Evolutionary conservation across 768 basidiomycete species (phyloP).

Genomic region (Lactifluus piperatus): DNA sequence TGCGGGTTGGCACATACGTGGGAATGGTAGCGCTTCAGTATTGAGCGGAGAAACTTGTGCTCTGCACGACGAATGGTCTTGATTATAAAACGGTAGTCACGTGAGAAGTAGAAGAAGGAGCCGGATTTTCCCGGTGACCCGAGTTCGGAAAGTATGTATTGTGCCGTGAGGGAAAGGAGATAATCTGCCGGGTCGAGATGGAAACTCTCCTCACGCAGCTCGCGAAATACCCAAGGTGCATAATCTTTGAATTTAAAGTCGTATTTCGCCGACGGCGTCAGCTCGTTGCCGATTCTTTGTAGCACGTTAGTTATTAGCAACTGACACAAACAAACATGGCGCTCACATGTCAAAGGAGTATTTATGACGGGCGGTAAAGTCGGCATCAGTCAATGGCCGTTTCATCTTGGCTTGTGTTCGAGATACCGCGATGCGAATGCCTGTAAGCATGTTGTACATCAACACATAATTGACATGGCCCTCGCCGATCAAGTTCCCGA

Average conservation of each 20-base stretch:
- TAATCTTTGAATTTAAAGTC: constrained; percentile 99
- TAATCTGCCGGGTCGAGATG: constrained; percentile 97
- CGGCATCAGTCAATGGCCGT: constrained; percentile 73
- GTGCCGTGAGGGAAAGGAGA: constrained; percentile 89
- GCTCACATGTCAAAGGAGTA: constrained; percentile 93
- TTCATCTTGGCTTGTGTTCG: constrained; percentile 94
- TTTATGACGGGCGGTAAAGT: constrained; percentile 86
- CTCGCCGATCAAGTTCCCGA: constrained; percentile 96
- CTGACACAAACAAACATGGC: constrained; percentile 12
- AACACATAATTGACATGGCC: constrained; percentile 97
- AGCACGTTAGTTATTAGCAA: background rate
- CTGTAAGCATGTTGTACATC: constrained; percentile 99
- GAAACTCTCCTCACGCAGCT: constrained; percentile 89
- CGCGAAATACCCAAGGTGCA: constrained; percentile 96
- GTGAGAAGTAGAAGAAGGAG: constrained; percentile 98
- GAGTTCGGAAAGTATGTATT: constrained; percentile 96
- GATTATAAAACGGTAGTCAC: constrained; percentile 99
- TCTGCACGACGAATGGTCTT: constrained; percentile 95
- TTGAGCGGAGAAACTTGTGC: constrained; percentile 84
- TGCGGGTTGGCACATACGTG: constrained; percentile 90
- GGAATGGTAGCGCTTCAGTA: constrained; percentile 75
- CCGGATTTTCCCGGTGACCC: constrained; percentile 98
- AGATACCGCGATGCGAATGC: constrained; percentile 93
- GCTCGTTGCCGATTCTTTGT: constrained; percentile 85
- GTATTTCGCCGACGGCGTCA: constrained; percentile 95